Conservation (phyloP, 768 basidiomycete species). For the Mycena leptocephala region DNA sequence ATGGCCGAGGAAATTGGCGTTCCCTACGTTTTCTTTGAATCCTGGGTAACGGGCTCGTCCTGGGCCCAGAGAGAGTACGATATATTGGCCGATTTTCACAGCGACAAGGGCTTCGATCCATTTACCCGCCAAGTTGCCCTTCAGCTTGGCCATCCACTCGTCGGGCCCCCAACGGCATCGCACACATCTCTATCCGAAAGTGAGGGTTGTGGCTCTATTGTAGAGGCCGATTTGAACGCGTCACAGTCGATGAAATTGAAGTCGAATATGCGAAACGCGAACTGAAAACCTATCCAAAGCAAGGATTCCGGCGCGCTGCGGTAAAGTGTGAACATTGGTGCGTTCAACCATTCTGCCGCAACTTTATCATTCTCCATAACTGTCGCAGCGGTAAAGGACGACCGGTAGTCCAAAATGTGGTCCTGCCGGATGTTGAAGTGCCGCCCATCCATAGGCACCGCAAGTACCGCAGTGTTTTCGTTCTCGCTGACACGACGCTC, state of each 20-base stretch:
- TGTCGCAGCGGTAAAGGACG: background rate
- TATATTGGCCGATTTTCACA: background rate
- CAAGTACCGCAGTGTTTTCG: conserved; percentile 14
- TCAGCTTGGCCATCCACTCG: background rate
- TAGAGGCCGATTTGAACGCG: background rate
- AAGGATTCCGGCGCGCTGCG: background rate
- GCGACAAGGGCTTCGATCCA: background rate
- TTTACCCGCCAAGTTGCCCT: background rate
- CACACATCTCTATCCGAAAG: background rate
- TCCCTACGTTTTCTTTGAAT: conserved; percentile 14
- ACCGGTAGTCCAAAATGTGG: background rate
- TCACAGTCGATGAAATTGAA: background rate
- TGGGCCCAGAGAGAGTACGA: conserved; percentile 1
- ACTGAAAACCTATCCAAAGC: conserved; percentile 1
- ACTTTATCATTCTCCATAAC: background rate
- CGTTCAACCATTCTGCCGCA: background rate
- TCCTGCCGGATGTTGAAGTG: background rate
- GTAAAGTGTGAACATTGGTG: conserved; percentile 1
- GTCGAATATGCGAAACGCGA: background rate
- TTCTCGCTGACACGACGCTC: background rate
- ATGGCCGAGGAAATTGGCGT: conserved; percentile 1
- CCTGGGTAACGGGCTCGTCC: background rate
- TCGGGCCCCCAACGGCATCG: background rate
- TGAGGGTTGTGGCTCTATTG: background rate
- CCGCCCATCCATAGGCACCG: conserved; percentile 14